Evolutionary conservation across 768 basidiomycete species (phyloP).

Genomic region (Pholiota molesta): DNA sequence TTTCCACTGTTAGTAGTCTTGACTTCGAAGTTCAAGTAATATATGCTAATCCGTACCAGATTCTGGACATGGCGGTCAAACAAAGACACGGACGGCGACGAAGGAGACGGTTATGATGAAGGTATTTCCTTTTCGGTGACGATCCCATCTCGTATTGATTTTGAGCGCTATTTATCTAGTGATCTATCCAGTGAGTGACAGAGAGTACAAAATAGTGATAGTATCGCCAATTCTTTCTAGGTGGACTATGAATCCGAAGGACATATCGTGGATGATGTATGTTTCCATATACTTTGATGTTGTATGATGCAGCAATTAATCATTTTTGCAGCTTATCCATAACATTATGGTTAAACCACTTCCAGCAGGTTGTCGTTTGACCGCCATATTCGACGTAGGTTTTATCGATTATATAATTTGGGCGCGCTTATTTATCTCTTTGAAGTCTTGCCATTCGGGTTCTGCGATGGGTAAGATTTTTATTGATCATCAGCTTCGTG

Average conservation of each 20-base stretch:
- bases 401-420: background rate
- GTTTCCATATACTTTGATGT: constrained; percentile 23
- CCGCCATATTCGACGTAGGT: constrained; percentile 77
- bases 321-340: constrained; percentile 61
- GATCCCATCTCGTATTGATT: background rate
- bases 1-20: constrained; percentile 72
- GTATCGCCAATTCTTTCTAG: constrained; percentile 25
- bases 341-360: constrained; percentile 78
- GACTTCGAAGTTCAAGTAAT: background rate
- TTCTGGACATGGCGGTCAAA: constrained; percentile 95
- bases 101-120: constrained; percentile 85
- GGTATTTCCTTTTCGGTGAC: constrained; percentile 36
- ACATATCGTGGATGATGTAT: constrained; percentile 89
- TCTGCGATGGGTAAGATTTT: constrained; percentile 68
- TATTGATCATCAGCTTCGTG: background rate
- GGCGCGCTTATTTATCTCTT: background rate
- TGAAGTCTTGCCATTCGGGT: constrained; percentile 87
- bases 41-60: constrained; percentile 42
- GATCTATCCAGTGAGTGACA: constrained; percentile 81
- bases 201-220: background rate
- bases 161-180: constrained; percentile 41
- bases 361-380: constrained; percentile 87
- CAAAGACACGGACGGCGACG: constrained; percentile 83
- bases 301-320: background rate
- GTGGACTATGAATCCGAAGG: constrained; percentile 58